Percentiles rank a stretch among this genome's conserved stretches.
Conservation (phyloP, 345 rosid species). For the Punica granatum region DNA sequence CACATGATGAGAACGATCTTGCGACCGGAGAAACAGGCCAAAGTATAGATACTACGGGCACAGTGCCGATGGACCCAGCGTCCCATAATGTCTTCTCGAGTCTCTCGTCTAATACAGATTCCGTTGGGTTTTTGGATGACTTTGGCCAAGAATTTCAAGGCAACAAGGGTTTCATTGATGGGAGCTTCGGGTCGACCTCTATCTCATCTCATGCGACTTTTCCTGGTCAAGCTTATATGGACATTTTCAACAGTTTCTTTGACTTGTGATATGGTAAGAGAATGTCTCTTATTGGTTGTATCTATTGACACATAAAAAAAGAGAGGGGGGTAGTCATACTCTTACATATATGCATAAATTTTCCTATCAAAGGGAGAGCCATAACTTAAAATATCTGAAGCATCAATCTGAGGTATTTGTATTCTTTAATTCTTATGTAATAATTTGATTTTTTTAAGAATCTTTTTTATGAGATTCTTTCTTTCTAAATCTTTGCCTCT, state of each 20-base stretch:
- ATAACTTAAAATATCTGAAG: too few species aligned
- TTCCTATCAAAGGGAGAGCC: too few species aligned
- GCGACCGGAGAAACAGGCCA: conserved; percentile 18
- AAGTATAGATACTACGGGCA: conserved; percentile 56
- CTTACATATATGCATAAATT: too few species aligned
- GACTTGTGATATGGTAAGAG: conserved; percentile 27
- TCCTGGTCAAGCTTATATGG: conserved; percentile 35
- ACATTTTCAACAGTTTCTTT: conserved; percentile 55
- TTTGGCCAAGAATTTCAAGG: conserved; percentile 36
- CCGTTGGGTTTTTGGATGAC: conserved; percentile 39
- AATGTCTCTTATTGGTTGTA: too few species aligned
- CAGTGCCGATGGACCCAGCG: conserved; percentile 58
- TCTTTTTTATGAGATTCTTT: too few species aligned
- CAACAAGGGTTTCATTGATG: conserved; percentile 32
- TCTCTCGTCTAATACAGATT: conserved; percentile 34
- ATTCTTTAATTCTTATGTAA: too few species aligned
- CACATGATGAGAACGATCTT: neutral
- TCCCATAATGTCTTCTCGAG: conserved; percentile 46
- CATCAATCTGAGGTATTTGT: too few species aligned
- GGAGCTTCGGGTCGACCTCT: conserved; percentile 30
- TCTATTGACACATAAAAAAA: too few species aligned
- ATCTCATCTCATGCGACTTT: conserved; percentile 29
- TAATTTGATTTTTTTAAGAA: too few species aligned
- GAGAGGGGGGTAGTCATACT: too few species aligned
- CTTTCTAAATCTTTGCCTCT: too few species aligned